A percentile compares a stretch with the other conserved stretches of the same genome.
phyloP scores from a whole-genome alignment of 148 eudicot genomes.

The Limonium bicolor region DNA sequence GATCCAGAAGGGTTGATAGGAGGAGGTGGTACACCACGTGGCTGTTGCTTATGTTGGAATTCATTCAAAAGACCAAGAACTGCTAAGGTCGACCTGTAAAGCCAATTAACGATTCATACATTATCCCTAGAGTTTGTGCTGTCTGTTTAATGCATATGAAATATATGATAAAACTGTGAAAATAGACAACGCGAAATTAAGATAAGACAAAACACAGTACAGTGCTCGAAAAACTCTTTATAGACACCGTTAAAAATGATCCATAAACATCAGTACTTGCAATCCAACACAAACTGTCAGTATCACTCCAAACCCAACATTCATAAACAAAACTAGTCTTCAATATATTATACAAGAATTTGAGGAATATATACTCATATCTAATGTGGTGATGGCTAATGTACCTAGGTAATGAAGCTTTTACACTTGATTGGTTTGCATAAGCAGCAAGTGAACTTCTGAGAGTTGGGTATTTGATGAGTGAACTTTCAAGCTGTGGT shows the following conservation, averaged over 20 bases:
- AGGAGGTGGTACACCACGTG: constrained; percentile 11
- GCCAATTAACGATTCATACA: background rate
- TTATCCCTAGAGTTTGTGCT: background rate
- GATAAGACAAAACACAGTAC: no score
- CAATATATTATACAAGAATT: background rate
- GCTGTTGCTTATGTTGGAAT: constrained; percentile 22
- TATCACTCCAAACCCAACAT: no score
- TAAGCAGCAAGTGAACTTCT: constrained; percentile 62
- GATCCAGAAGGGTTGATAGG: constrained; percentile 24
- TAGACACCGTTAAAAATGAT: background rate
- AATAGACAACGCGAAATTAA: no score
- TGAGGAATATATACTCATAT: no score
- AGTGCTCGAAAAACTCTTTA: background rate
- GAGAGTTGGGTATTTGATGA: constrained; percentile 63
- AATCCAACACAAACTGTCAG: no score
- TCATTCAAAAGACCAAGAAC: constrained; percentile 56
- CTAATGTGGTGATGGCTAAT: background rate
- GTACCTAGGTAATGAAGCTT: constrained; percentile 66
- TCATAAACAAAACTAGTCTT: background rate
- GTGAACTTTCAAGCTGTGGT: constrained; percentile 87
- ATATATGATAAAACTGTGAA: no score
- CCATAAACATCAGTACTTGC: background rate
- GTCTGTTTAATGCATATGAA: no score
- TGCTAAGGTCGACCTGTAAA: constrained; percentile 41
- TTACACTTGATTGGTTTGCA: constrained; percentile 52